Percentiles rank a stretch among this genome's conserved stretches.
phyloP scores from a whole-genome alignment of 495 filamentous ascomycete species.

The Hyaloscypha variabilis region DNA sequence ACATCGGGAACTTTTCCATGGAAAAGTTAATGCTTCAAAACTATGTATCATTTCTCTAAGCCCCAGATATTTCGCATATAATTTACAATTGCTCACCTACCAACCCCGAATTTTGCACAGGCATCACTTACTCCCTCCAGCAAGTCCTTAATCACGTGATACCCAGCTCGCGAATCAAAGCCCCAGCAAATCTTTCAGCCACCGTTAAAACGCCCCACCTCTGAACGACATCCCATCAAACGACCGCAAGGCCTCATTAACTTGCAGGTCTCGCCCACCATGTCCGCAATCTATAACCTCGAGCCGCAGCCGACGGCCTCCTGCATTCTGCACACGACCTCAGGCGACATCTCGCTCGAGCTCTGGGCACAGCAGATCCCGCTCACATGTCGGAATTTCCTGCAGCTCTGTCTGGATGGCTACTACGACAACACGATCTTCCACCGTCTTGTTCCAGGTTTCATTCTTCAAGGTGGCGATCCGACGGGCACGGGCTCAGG shows the following conservation, averaged over 20 bases:
- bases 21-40: too few relatives aligned
- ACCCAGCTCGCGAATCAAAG: not conserved
- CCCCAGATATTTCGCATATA: too few relatives aligned
- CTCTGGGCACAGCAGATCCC: slow-evolving; percentile 94
- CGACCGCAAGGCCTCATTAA: slow-evolving; percentile 26
- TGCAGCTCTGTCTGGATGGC: slow-evolving; percentile 90
- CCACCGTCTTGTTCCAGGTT: slow-evolving; percentile 88
- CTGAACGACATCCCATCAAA: not conserved
- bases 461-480: slow-evolving; percentile 92
- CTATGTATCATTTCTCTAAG: too few relatives aligned
- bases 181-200: slow-evolving; percentile 4
- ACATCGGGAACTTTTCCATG: too few relatives aligned
- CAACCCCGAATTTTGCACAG: too few relatives aligned
- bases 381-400: slow-evolving; percentile 90
- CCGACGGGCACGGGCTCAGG: slow-evolving; percentile 85
- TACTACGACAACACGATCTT: slow-evolving; percentile 94
- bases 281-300: slow-evolving; percentile 90
- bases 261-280: slow-evolving; percentile 38
- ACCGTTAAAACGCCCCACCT: not conserved
- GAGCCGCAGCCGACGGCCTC: slow-evolving; percentile 93
- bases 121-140: too few relatives aligned
- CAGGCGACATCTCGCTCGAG: slow-evolving; percentile 85
- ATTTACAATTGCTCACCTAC: too few relatives aligned
- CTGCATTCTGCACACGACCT: slow-evolving; percentile 83
- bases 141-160: not conserved